A percentile compares a stretch with the other conserved stretches of the same genome.
Evolutionary conservation across 345 rosid genomes (phyloP).

Genomic region (Citrus medica): DNA sequence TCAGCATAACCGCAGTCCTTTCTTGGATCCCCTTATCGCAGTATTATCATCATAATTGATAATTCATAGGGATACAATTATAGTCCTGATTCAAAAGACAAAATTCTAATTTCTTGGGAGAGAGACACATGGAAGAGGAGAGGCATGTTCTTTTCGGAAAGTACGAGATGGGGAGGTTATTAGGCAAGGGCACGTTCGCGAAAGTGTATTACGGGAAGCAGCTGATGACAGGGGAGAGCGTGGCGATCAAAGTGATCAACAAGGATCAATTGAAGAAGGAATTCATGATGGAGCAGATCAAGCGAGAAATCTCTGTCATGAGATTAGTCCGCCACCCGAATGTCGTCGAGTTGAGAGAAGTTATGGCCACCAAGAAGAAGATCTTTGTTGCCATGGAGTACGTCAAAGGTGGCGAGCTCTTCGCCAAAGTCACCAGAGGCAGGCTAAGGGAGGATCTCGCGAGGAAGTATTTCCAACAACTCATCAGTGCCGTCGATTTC

Average conservation of each 20-base stretch:
- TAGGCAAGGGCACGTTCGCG: constrained; percentile 85
- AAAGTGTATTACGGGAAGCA: constrained; percentile 66
- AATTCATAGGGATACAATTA: background rate
- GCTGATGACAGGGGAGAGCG: constrained; percentile 44
- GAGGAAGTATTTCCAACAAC: constrained; percentile 63
- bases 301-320: constrained; percentile 75
- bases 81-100: no score
- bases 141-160: constrained; percentile 46
- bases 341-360: constrained; percentile 69
- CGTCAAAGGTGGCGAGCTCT: constrained; percentile 77
- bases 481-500: constrained; percentile 68
- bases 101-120: no score
- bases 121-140: constrained; percentile 13
- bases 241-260: constrained; percentile 64
- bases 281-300: constrained; percentile 72
- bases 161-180: constrained; percentile 57
- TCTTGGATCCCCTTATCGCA: constrained; percentile 36
- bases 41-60: background rate
- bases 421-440: constrained; percentile 56
- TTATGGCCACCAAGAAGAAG: constrained; percentile 66
- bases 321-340: constrained; percentile 74
- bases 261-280: constrained; percentile 51
- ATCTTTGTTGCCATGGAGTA: constrained; percentile 78
- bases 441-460: constrained; percentile 62
- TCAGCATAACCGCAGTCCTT: constrained; percentile 32